Base-by-base conservation (phyloP, 1,284 basidiomycete species). In the Sutorius eximius region DNA sequence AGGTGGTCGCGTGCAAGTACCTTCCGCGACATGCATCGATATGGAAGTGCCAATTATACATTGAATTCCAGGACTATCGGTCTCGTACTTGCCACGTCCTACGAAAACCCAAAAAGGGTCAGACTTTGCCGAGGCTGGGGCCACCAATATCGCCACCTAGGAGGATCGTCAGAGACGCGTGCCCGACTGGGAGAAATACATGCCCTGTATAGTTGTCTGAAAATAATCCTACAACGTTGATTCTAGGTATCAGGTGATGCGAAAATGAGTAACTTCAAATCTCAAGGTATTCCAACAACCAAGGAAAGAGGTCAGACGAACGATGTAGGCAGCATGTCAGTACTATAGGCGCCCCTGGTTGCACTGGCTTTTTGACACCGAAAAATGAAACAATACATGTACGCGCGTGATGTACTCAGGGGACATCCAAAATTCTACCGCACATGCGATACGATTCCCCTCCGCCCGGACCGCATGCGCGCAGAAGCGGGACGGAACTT, bases 21-120 rank as follows among this genome's bases (percentile, higher is more conserved):
- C 44, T 8, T 32, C 44, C 29, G 41, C 29, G 44, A 42, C 49
- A 42, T 24, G n/a, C 15, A 49, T 51, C 15, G 47, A 55, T 58
- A 53, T 33, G 52, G 52, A 54, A 59, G 20, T 43, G 20, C 38
- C 18, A 12, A 36, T 16, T 22, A 43, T 30, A 10, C 42, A 24
- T 30, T 10, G 32, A 45, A 29, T 12, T 29, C 15, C 6, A 27
- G 34, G 41, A 20, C 5, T 16, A 22, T 41, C 42, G 15, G 36
- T 33, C 32, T 20, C 33, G 24, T 16, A 29, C 29, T 53, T 53
- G 45, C 60, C 48, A 56, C 46, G 52, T 53, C 46, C 36, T 40
- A 37, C 16, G 16, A 20, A 20, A 20, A 45, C 36, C 47, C 20
- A 36, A 36, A 30, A 34, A 30, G 12, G 27, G 33, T 29, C 11